A percentile compares a stretch with the other conserved stretches of the same genome.
phyloP scores from a whole-genome alignment of 2,329 filamentous ascomycete species.

The Seiridium unicorne region DNA sequence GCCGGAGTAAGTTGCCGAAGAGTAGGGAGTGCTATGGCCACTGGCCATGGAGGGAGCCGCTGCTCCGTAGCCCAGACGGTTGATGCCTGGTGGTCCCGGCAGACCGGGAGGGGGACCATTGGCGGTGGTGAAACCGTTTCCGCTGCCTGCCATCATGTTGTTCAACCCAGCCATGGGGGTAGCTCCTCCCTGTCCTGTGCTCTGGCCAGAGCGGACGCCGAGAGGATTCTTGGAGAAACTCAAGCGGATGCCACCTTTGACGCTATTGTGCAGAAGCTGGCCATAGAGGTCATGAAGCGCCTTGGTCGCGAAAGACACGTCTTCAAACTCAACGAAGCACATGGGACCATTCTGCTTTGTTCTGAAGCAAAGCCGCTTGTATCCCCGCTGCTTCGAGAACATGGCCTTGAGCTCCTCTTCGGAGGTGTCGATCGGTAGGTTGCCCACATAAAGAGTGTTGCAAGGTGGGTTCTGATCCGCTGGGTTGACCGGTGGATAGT shows the following conservation, averaged over 20 bases:
- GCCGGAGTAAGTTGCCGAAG: slow-evolving; percentile 17
- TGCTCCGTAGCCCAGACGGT: slow-evolving; percentile 21
- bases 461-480: slow-evolving; percentile 96
- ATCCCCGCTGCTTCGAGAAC: slow-evolving; percentile 90
- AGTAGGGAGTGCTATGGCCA: slow-evolving; percentile 20
- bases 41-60: slow-evolving; percentile 15
- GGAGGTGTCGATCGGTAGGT: slow-evolving; percentile 85
- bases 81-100: slow-evolving; percentile 69
- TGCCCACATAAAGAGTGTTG: slow-evolving; percentile 98
- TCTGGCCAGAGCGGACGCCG: slow-evolving; percentile 80
- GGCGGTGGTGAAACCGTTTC: slow-evolving; percentile 63
- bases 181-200: slow-evolving; percentile 38
- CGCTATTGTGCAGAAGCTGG: slow-evolving; percentile 80
- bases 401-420: slow-evolving; percentile 94
- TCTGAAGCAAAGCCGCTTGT: slow-evolving; percentile 91
- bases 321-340: slow-evolving; percentile 99
- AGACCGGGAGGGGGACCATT: slow-evolving; percentile 83
- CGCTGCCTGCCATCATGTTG: slow-evolving; percentile 51
- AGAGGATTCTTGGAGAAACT: slow-evolving; percentile 98
- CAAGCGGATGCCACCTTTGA: slow-evolving; percentile 90
- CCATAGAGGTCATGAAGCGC: slow-evolving; percentile 89
- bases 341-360: slow-evolving; percentile 95
- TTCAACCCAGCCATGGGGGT: slow-evolving; percentile 53
- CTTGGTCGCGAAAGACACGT: slow-evolving; percentile 87
- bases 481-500: slow-evolving; percentile 84